phyloP scores from a whole-genome alignment of 208 protist species.

The Leishmania braziliensis region DNA sequence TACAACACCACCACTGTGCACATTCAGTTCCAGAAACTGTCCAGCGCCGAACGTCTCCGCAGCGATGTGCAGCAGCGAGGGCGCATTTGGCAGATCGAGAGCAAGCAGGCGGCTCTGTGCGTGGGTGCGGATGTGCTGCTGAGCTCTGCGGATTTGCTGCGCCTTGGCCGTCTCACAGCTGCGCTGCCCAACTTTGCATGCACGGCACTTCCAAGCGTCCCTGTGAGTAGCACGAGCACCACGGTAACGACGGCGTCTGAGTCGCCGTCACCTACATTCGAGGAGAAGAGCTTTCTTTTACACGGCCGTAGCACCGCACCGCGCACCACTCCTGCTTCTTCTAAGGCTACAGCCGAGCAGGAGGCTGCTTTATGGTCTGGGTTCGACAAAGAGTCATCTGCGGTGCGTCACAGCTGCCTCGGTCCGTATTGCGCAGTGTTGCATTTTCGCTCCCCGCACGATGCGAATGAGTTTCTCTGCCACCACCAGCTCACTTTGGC shows the following conservation, averaged over 20 bases:
- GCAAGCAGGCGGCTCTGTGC: slow-evolving; percentile 40
- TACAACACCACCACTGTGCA: slow-evolving; percentile 56
- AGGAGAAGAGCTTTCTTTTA: slow-evolving; percentile 31
- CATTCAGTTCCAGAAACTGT: slow-evolving; percentile 80
- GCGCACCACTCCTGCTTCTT: not conserved
- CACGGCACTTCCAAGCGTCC: slow-evolving; percentile 7
- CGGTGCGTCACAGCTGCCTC: slow-evolving; percentile 41
- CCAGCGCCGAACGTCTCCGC: slow-evolving; percentile 57
- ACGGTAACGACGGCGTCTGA: not conserved
- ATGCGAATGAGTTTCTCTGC: slow-evolving; percentile 54
- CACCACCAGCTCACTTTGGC: slow-evolving; percentile 48
- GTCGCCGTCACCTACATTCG: slow-evolving; percentile 26
- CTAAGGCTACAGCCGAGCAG: slow-evolving; percentile 30
- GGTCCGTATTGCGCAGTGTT: slow-evolving; percentile 52
- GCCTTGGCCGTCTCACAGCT: slow-evolving; percentile 17
- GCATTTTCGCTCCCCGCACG: slow-evolving; percentile 44
- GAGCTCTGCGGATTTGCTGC: slow-evolving; percentile 41
- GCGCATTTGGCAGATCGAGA: slow-evolving; percentile 47
- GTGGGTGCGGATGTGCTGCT: slow-evolving; percentile 54
- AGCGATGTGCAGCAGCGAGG: slow-evolving; percentile 41
- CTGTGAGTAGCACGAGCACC: not conserved
- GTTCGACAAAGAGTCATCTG: slow-evolving; percentile 25
- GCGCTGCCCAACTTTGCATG: slow-evolving; percentile 13
- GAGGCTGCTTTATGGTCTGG: slow-evolving; percentile 34
- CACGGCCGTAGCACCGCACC: slow-evolving; percentile 25